These are phyloP conservation scores for Debaryomyces prosopidis DNA, from an alignment of 805 yeast species.

Conservation along the genomic window DNA sequence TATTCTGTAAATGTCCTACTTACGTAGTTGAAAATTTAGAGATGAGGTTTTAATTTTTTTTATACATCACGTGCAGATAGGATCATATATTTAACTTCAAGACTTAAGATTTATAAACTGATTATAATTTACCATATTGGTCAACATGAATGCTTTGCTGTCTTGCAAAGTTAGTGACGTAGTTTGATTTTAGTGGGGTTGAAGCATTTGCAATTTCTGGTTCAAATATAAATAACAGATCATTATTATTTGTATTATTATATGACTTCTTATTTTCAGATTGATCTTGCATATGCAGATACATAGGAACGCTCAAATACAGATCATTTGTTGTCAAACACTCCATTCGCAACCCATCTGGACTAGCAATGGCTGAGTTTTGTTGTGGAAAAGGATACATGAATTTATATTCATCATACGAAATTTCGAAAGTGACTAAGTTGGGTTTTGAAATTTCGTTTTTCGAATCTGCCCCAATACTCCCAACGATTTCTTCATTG, in stretches of 20 bases:
- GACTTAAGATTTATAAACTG: background rate
- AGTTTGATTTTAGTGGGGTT: constrained; percentile 6
- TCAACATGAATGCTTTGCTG: constrained; percentile 36
- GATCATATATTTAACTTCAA: background rate
- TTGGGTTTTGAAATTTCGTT: background rate
- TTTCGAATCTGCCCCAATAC: background rate
- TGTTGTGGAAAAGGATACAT: constrained; percentile 10
- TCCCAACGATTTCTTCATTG: constrained; percentile 1
- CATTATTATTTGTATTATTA: background rate
- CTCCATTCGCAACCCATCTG: background rate
- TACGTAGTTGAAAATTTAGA: background rate
- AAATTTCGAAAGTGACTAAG: constrained; percentile 6
- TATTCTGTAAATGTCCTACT: background rate
- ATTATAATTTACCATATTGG: constrained; percentile 14
- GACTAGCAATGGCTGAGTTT: background rate
- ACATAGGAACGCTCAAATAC: background rate
- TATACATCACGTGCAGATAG: constrained; percentile 1
- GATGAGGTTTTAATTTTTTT: constrained; percentile 10
- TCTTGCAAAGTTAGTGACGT: constrained; percentile 19
- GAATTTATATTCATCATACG: constrained; percentile 15
- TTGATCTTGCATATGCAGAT: background rate
- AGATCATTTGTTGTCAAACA: background rate
- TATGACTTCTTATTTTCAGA: background rate
- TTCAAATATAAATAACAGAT: background rate
- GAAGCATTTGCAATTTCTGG: constrained; percentile 3